Conservation (phyloP, 2,329 filamentous ascomycete genomes). For the Onygenales sp. region DNA sequence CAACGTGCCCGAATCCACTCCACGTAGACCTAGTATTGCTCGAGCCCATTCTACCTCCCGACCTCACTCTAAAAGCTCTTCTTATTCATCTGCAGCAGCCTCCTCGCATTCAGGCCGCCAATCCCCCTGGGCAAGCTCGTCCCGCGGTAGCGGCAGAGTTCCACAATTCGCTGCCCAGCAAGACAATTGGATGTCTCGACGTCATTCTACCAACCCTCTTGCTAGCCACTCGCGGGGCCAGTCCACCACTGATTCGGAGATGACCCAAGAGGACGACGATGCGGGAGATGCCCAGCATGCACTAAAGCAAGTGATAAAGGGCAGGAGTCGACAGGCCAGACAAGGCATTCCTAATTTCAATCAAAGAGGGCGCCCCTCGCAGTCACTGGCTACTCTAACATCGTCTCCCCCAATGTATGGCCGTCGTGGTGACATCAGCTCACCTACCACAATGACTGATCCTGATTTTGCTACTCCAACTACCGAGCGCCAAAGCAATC, state of each 20-base stretch:
- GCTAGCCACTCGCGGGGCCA: conserved; percentile 14
- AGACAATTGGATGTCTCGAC: conserved; percentile 25
- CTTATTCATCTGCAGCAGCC: conserved; percentile 31
- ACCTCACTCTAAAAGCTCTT: conserved; percentile 34
- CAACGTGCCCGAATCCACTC: conserved; percentile 23
- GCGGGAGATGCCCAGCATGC: conserved; percentile 37
- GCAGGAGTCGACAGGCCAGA: conserved; percentile 13
- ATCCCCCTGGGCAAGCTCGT: conserved; percentile 32
- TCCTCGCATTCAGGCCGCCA: conserved; percentile 32
- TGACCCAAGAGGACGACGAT: conserved; percentile 16
- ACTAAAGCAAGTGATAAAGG: conserved; percentile 35
- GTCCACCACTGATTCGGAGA: conserved; percentile 15
- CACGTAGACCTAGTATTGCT: conserved; percentile 19
- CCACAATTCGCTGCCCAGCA: conserved; percentile 15
- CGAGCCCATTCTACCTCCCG: conserved; percentile 28
- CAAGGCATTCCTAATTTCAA: conserved; percentile 21
- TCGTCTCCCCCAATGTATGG: conserved; percentile 35
- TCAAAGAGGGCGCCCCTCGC: conserved; percentile 20
- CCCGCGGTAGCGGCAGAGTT: conserved; percentile 18
- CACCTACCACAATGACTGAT: conserved; percentile 44
- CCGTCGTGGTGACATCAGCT: conserved; percentile 30
- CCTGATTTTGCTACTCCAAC: conserved; percentile 43
- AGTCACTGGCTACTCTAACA: conserved; percentile 22
- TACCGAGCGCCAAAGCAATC: conserved; percentile 44
- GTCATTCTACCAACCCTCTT: conserved; percentile 17